Evolutionary conservation across 108 stramenopile species (phyloP).

Genomic region (Skeletonema grethae): DNA sequence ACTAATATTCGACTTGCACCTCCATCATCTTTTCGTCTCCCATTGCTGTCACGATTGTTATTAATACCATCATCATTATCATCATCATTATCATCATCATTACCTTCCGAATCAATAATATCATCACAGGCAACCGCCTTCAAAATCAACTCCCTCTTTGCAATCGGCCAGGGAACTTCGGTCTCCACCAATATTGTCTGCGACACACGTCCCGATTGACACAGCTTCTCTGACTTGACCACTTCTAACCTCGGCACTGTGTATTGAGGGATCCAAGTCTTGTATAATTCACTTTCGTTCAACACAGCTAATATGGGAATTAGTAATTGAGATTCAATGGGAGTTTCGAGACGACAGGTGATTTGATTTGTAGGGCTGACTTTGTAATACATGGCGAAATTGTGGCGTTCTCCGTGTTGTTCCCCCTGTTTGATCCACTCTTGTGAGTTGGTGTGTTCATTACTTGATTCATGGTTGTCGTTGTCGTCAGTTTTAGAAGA

Average conservation of each 20-base stretch:
- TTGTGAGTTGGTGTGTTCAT: not conserved
- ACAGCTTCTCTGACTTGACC: slow-evolving; percentile 50
- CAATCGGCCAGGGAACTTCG: slow-evolving; percentile 71
- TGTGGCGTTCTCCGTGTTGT: slow-evolving; percentile 49
- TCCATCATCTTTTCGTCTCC: not conserved
- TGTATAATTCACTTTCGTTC: slow-evolving; percentile 74
- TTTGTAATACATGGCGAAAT: slow-evolving; percentile 77
- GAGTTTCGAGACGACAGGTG: slow-evolving; percentile 70
- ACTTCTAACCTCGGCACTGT: slow-evolving; percentile 56
- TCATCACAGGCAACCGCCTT: slow-evolving; percentile 71
- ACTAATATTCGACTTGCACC: slow-evolving; percentile 28
- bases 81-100: not conserved
- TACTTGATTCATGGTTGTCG: not conserved
- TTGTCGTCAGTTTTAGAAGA: not conserved
- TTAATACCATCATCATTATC: slow-evolving; percentile 17
- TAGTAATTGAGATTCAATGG: slow-evolving; percentile 52
- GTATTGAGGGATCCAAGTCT: slow-evolving; percentile 68
- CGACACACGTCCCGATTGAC: slow-evolving; percentile 53
- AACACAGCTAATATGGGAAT: slow-evolving; percentile 71
- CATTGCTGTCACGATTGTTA: slow-evolving; percentile 27
- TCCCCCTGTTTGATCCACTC: slow-evolving; percentile 72
- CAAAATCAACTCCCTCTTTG: slow-evolving; percentile 54
- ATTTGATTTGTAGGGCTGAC: slow-evolving; percentile 40
- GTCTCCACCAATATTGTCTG: slow-evolving; percentile 59
- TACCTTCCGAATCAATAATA: slow-evolving; percentile 21